Base-by-base conservation (phyloP, 768 basidiomycete genomes). In the Phanerochaete sordida region DNA sequence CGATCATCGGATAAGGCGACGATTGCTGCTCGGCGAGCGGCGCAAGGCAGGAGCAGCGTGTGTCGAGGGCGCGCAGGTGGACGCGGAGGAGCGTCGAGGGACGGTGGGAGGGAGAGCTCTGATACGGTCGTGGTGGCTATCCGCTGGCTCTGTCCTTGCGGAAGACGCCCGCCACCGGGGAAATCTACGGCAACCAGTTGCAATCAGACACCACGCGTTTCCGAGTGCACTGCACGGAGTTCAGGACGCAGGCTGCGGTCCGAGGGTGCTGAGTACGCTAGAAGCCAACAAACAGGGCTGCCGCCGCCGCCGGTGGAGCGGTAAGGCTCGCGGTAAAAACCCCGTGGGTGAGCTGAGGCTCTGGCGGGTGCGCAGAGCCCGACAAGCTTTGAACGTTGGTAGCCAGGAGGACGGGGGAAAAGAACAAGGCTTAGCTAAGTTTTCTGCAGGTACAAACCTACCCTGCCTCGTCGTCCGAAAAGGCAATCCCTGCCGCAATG, bases 381-480 rank as follows among this genome's bases (percentile, higher is more conserved):
- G 19, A 43, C 39, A 43, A 19, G 39, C 19, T 43, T 19, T 43
- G 39, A 11, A 4, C 4, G 39, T 43, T 43, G 39, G 39, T 43
- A 43, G 8, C 39, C 19, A 43, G 19, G 39, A 9, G 39, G 11
- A 43, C 39, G 19, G 19, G 11, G 39, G 19, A 43, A 43, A 43
- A 43, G 39, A 43, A 43, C 6, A 26, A 19, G 27, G 53, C 53
- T 54, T 54, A 54, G 53, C 53, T 54, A 54, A 54, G 6, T 54
- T 54, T 54, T 54, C 35, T 43, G 21, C 11, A 24, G 39, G 31
- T 16, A 37, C 35, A 37, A 54, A 54, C 53, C 12, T 54, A 54
- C 53, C 21, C 31, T 37, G 33, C 39, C 8, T 19, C 33, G 33
- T 43, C 39, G 19, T 43, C 35, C 13, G 21, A 54, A 35, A 39